Conservation (phyloP, 1,139 yeast genomes). For the Blastobotrys illinoisensis region DNA sequence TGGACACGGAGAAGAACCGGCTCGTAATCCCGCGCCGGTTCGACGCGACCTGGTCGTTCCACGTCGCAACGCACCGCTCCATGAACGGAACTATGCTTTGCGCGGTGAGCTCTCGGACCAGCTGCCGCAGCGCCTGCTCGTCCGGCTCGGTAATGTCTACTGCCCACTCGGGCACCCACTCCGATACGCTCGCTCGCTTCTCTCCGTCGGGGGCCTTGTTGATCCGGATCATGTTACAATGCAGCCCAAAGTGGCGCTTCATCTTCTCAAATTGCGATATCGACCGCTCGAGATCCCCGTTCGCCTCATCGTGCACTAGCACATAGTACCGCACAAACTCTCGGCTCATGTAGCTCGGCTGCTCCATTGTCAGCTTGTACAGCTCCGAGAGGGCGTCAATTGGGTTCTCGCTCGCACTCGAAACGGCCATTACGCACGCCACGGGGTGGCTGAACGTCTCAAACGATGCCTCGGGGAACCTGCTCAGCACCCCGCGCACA, state of each 20-base stretch:
- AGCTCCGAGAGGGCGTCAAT: conserved; percentile 42
- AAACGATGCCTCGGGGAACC: conserved; percentile 64
- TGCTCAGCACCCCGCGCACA: conserved; percentile 56
- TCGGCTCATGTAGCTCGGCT: conserved; percentile 32
- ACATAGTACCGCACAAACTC: conserved; percentile 37
- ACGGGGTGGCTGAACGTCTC: conserved; percentile 91
- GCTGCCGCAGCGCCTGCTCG: conserved; percentile 39
- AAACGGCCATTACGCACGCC: conserved; percentile 64
- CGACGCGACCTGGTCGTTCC: conserved; percentile 71
- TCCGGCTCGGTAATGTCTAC: conserved; percentile 30
- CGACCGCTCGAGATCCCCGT: conserved; percentile 29
- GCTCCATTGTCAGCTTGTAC: conserved; percentile 30
- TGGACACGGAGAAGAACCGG: conserved; percentile 63
- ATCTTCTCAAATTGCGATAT: conserved; percentile 31
- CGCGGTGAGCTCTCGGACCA: conserved; percentile 50
- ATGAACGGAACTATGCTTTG: conserved; percentile 66
- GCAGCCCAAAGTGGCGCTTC: conserved; percentile 34
- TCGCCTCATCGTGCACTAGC: conserved; percentile 35
- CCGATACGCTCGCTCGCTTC: conserved; percentile 1
- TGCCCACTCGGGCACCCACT: neutral
- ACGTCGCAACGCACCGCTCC: conserved; percentile 65
- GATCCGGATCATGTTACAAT: conserved; percentile 32
- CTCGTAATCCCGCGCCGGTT: conserved; percentile 71
- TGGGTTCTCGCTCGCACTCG: conserved; percentile 42
- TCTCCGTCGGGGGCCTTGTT: conserved; percentile 6